Evolutionary conservation across 192 early-diverging fungal genomes (phyloP), one percentile per base, ranked within the genome.

Genomic region (Entomortierella chlamydospora): DNA sequence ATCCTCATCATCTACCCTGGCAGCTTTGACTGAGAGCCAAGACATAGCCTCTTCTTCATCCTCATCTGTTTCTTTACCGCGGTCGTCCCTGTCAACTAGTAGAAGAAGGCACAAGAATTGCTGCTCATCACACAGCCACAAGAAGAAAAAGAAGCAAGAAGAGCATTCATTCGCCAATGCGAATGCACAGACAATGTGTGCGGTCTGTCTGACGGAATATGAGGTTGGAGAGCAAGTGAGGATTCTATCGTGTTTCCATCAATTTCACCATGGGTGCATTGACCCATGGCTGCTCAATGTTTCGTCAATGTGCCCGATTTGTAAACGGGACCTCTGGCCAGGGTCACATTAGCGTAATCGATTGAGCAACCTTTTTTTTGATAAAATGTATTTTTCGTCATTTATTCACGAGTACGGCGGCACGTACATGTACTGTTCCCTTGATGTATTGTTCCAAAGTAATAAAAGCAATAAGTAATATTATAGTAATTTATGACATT

Each of bases 221-320:
- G 83, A 74, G 23, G 43, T 64, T 0, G 84, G 80, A 25, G 84
- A 89, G n/a, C 50, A 72, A 22, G 72, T 89, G 7, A 61, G 86
- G 45, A 70, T 71, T 22, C 66, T 89, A 28, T 83, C 85, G 45
- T 89, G 88, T 57, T 76, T 73, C 23, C 86, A 89, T 49, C 85
- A 83, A 52, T 89, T 85, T 60, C 88, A 89, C 61, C 59, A 70
- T 33, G 82, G 72, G 15, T 89, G 88, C 63, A 83, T 89, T 28
- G 88, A 87, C 58, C 73, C 68, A 12, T 89, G 88, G 88, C 25
- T 87, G 47, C 65, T 84, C 2, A 77, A 87, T 71, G 73, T 81
- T 39, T 78, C 74, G n/a, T 81, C 85, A 51, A 70, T 81, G 25
- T 89, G 87, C 61, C 87, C 87, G 11, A 87, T 89, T 22, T 89